Evolutionary conservation across 176 grass and related monocot genomes (phyloP).

Genomic region (Oryza rufipogon): DNA sequence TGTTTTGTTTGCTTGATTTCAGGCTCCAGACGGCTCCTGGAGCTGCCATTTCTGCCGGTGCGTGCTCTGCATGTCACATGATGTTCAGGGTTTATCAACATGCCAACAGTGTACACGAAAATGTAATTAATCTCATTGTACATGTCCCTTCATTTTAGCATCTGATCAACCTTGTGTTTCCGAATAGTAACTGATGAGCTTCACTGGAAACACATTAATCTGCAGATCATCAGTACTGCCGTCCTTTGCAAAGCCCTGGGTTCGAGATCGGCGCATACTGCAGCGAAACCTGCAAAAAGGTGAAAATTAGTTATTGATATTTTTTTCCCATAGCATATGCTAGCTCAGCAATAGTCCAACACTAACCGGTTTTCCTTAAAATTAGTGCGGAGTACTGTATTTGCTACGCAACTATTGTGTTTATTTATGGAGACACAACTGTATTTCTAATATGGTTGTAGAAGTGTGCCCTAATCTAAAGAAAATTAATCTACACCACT

Average conservation of each 20-base stretch:
- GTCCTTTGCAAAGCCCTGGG: constrained; percentile 41
- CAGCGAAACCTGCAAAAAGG: constrained; percentile 75
- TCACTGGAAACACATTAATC: background rate
- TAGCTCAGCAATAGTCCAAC: no score
- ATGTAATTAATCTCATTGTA: constrained; percentile 53
- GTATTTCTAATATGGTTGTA: no score
- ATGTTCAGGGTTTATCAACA: constrained; percentile 35
- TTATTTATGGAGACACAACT: no score
- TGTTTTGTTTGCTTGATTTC: background rate
- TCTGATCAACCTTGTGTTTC: background rate
- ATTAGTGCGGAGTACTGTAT: background rate
- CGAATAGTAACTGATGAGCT: constrained; percentile 19
- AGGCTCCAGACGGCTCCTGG: constrained; percentile 73
- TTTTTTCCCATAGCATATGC: no score
- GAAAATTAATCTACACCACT: no score
- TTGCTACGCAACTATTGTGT: background rate
- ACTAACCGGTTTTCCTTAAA: background rate
- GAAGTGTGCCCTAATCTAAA: no score
- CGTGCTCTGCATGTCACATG: constrained; percentile 54
- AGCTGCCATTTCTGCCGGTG: constrained; percentile 81
- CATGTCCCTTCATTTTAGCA: background rate
- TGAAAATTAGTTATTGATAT: background rate
- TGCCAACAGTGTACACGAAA: constrained; percentile 68
- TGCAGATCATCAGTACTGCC: constrained; percentile 73
- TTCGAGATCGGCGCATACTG: constrained; percentile 42